Base-by-base conservation (phyloP, 345 rosid genomes). In the Salix suchowensis region DNA sequence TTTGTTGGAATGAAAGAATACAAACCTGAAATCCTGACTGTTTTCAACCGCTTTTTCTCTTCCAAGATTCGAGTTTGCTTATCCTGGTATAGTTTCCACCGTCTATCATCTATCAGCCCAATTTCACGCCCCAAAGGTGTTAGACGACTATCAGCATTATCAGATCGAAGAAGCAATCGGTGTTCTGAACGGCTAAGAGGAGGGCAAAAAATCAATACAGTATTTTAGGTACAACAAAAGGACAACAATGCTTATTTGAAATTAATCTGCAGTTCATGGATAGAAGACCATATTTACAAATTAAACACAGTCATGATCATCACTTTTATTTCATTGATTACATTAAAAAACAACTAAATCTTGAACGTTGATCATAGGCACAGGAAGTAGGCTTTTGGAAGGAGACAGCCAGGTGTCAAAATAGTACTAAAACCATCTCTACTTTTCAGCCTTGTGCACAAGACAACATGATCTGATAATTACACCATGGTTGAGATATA, bases 61-160 rank as follows among this genome's bases (percentile, higher is more conserved):
- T 91, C 96, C 68, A 86, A 74, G 76, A 95, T 89, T 79, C 83
- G 89, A 79, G 87, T 80, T 89, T 93, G 98, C 84, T 95, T 95
- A 60, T 89, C 98, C 81, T 88, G 90, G 88, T 93, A 93, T 66
- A 90, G 74, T 83, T 86, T 85, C 98, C 98, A 95, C 70, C 94
- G 93, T 77, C 94, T 89, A 82, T 91, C 93, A 80, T 93, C 92
- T 84, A 95, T 95, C 85, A 95, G 65, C 75, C 98, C 98, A 77
- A 95, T 87, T 80, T 91, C 97, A 74, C 84, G 88, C 26, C 96
- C 98, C 83, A 95, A 75, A 79, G 98, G 97, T 23, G 98, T 95
- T 78, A 95, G 97, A 77, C 98, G 96, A 78, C 98, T 91, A 85
- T 95, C 98, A 6, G 98, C 97, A 83, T 95, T 95, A 85, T 95